Evolutionary conservation across 345 rosid species (phyloP).

Genomic region (Ceriops zippeliana): DNA sequence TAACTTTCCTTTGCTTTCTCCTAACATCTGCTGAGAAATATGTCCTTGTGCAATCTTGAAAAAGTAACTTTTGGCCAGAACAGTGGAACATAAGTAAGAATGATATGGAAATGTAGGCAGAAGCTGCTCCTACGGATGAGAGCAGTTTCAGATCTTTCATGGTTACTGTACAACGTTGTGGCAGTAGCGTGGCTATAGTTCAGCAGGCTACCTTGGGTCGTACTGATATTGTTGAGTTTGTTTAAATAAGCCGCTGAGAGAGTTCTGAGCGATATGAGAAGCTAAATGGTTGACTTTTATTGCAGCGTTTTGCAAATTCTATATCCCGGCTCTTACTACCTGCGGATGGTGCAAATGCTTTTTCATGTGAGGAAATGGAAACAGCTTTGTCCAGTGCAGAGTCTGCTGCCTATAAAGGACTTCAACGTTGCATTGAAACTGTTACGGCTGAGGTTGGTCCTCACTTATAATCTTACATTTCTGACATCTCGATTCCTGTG

Average conservation of each 20-base stretch:
- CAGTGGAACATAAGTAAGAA: slow-evolving; percentile 18
- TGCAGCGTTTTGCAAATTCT: slow-evolving; percentile 87
- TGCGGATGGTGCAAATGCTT: slow-evolving; percentile 96
- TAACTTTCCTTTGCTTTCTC: slow-evolving; percentile 6
- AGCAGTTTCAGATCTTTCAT: slow-evolving; percentile 97
- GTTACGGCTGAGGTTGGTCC: slow-evolving; percentile 92
- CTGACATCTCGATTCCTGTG: slow-evolving; percentile 1
- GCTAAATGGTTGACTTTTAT: not conserved
- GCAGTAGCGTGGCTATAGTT: slow-evolving; percentile 94
- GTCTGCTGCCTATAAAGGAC: slow-evolving; percentile 96
- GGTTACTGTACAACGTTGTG: slow-evolving; percentile 98
- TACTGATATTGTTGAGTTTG: not conserved
- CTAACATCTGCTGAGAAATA: not conserved
- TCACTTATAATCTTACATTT: not conserved
- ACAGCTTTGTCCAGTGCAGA: slow-evolving; percentile 94
- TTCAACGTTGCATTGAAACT: slow-evolving; percentile 98
- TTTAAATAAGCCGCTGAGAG: not conserved
- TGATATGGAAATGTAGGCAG: slow-evolving; percentile 60
- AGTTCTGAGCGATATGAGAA: not conserved
- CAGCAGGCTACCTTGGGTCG: slow-evolving; percentile 37
- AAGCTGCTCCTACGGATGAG: slow-evolving; percentile 95
- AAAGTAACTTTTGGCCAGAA: not conserved
- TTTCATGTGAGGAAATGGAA: slow-evolving; percentile 99
- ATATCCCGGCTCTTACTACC: slow-evolving; percentile 92
- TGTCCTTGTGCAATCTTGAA: not conserved